Base-by-base conservation (phyloP, 768 basidiomycete species). In the Hygrophoropsis aurantiaca region DNA sequence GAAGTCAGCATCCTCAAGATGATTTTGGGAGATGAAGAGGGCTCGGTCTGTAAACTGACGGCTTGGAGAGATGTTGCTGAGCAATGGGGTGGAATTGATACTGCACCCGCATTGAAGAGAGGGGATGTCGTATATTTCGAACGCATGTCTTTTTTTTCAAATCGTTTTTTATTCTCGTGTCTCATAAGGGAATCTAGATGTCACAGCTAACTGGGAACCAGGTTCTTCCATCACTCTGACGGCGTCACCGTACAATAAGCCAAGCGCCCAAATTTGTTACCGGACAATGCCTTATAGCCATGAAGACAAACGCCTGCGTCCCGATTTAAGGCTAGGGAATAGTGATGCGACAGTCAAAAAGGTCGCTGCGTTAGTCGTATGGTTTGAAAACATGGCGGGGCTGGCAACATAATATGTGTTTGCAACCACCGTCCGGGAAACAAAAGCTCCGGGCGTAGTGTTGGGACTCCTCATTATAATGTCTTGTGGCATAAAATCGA, bases 11-110 rank as follows among this genome's bases (percentile, higher is more conserved):
- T 91, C 35, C 64, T 91, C 23, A 86, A 81, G 57, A 69, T 90
- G 57, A 79, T 91, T 39, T 63, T 91, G 20, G 85, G 85, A 9
- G 87, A 90, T 55, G 86, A 89, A 44, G 78, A 78, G 23, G 84
- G 84, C 1, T 73, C 66, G 1, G 74, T 90, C 6, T 80, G 80
- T 57, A 88, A 84, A 65, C 61, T 91, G 15, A 85, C 85, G 4
- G 88, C 84, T 11, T 92, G 90, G 90, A 71, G 88, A 45, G 84
- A 90, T 38, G 68, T 78, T 4, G 90, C 90, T 10, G 84, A 90
- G 36, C 62, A 65, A 0, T 90, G 88, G 89, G 85, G 84, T 23
- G 73, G 73, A 19, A 49, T 64, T 30, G 69, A 71, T 9, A 64
- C 70, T 6, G 64, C 62, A 3, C 61, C 69, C 10, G 75, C 66